Evolutionary conservation across 768 basidiomycete genomes (phyloP).

Genomic region (Psilocybe azurescens): DNA sequence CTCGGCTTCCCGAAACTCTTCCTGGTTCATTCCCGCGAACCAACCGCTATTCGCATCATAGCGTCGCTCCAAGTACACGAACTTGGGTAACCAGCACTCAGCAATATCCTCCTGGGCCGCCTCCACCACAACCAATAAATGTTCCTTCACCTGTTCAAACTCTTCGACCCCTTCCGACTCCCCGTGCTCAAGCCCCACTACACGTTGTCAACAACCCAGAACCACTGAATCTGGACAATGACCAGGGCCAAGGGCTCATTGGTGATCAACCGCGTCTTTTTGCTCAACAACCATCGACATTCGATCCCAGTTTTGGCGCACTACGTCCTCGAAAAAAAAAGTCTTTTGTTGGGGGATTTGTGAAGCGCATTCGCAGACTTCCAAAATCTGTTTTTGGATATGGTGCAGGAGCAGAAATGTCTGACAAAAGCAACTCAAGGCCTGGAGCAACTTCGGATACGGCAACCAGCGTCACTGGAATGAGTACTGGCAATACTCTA

Average conservation of each 20-base stretch:
- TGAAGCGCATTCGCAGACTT: conserved; percentile 38
- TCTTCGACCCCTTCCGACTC: conserved; percentile 18
- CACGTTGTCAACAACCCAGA: conserved; percentile 18
- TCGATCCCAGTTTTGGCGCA: background rate
- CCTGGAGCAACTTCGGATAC: conserved; percentile 28
- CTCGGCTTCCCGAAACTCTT: background rate
- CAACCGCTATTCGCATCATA: conserved; percentile 15
- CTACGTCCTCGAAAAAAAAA: conserved; percentile 26
- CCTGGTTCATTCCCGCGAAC: background rate
- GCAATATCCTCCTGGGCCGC: conserved; percentile 9
- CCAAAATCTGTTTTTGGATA: conserved; percentile 38
- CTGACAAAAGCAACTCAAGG: conserved; percentile 25
- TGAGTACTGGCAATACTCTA: conserved; percentile 28
- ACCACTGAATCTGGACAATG: conserved; percentile 6
- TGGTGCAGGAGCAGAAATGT: conserved; percentile 22
- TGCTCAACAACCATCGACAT: background rate
- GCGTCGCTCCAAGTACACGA: conserved; percentile 15
- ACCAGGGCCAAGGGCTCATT: conserved; percentile 4
- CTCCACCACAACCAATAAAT: conserved; percentile 18
- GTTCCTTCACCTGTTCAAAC: conserved; percentile 15
- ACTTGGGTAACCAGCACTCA: conserved; percentile 14
- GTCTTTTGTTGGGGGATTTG: conserved; percentile 42
- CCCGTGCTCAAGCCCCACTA: conserved; percentile 8
- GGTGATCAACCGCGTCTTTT: background rate
- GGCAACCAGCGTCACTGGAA: conserved; percentile 9